Percentiles rank a stretch among this genome's conserved stretches.
Evolutionary conservation across 2,329 filamentous ascomycete species (phyloP).

Genomic region (Colletotrichum australisinense): DNA sequence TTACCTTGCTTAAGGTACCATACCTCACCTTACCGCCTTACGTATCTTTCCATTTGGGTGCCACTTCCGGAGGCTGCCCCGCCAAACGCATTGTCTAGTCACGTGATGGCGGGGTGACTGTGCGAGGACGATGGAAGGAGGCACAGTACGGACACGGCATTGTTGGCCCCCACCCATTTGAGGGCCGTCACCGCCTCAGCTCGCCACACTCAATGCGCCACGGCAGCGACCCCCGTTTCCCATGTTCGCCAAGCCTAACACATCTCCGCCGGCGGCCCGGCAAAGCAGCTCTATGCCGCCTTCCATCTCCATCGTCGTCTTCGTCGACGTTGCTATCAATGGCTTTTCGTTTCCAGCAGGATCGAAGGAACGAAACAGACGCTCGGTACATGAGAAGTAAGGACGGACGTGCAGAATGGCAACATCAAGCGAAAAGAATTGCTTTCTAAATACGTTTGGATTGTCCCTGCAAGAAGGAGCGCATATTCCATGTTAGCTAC

Average conservation of each 20-base stretch:
- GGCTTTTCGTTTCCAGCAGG: neutral
- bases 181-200: neutral
- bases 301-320: neutral
- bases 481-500: neutral
- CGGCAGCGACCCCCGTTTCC: neutral
- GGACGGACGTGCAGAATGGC: neutral
- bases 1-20: constrained; percentile 5
- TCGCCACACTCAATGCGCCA: neutral
- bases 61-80: constrained; percentile 23
- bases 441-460: neutral
- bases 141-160: constrained; percentile 9
- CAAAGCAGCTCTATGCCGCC: neutral
- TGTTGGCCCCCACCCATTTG: neutral
- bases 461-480: neutral
- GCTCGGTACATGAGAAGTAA: neutral
- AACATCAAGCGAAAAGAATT: neutral
- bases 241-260: neutral
- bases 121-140: neutral
- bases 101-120: constrained; percentile 36
- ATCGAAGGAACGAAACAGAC: neutral
- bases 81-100: neutral
- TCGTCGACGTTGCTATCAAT: neutral
- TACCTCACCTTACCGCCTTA: constrained; percentile 4
- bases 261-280: neutral
- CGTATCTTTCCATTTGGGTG: neutral